Evolutionary conservation across 164 flowering plant species (phyloP).

Genomic region (Brasenia schreberi): DNA sequence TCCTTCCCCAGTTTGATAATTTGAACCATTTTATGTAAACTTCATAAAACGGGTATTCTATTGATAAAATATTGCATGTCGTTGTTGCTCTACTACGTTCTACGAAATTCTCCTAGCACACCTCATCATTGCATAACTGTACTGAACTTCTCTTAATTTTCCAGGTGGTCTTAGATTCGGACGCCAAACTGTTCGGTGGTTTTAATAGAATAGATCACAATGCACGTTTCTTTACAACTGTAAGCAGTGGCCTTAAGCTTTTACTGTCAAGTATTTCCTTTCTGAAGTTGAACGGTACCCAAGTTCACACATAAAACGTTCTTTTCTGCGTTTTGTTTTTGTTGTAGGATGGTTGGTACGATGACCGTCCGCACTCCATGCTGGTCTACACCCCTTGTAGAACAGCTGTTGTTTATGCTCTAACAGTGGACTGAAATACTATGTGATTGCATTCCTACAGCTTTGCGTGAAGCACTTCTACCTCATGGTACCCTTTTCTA

Average conservation of each 20-base stretch:
- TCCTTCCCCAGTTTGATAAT: not conserved
- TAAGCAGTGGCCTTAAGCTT: slow-evolving; percentile 23
- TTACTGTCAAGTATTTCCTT: too few species aligned
- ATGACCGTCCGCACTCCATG: slow-evolving; percentile 67
- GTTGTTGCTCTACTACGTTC: too few species aligned
- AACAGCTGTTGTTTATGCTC: slow-evolving; percentile 84
- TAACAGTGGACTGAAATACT: slow-evolving; percentile 14
- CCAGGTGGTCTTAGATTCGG: slow-evolving; percentile 89
- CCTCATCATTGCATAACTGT: too few species aligned
- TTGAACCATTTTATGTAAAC: not conserved
- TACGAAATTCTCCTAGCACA: too few species aligned
- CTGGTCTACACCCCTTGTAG: slow-evolving; percentile 74
- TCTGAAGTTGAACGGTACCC: too few species aligned
- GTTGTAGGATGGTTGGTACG: slow-evolving; percentile 67
- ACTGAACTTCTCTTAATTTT: not conserved
- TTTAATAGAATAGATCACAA: slow-evolving; percentile 51
- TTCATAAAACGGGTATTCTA: too few species aligned
- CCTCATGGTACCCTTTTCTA: not conserved
- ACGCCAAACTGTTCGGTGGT: slow-evolving; percentile 70
- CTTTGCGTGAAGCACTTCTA: not conserved
- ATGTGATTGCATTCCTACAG: not conserved
- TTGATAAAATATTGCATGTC: too few species aligned
- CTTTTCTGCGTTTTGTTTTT: not conserved
- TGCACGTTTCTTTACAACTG: slow-evolving; percentile 64
- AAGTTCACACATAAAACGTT: too few species aligned